These are phyloP conservation scores for Pythium dissotocum DNA, from an alignment of 352 stramenopile species.

Conservation along the genomic window DNA sequence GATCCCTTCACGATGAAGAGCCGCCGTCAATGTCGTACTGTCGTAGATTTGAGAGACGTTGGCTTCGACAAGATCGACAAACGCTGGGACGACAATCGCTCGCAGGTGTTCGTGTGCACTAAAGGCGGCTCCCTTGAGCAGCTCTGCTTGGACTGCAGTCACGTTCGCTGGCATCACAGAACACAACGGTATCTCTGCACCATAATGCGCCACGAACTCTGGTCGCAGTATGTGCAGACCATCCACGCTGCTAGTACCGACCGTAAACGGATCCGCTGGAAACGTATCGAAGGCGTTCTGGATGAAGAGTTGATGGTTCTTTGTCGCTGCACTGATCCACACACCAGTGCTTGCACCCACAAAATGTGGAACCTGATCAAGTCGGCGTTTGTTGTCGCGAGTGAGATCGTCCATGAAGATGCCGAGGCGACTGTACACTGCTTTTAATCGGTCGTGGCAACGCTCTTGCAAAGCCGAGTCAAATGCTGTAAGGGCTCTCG, in stretches of 20 bases:
- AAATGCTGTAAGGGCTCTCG: conserved; percentile 21
- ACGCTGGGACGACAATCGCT: conserved; percentile 42
- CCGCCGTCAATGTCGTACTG: conserved; percentile 38
- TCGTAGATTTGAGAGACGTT: conserved; percentile 35
- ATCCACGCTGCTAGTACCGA: background rate
- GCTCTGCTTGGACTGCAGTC: conserved; percentile 18
- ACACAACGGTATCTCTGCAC: conserved; percentile 37
- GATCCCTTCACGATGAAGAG: conserved; percentile 53
- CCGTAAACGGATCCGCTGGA: background rate
- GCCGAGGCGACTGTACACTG: conserved; percentile 1
- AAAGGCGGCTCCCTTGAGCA: conserved; percentile 34
- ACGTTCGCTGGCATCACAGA: conserved; percentile 27
- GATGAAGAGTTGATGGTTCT: background rate
- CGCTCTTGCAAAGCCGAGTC: background rate
- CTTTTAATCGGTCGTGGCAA: background rate
- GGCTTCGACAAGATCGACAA: conserved; percentile 47
- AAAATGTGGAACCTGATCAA: conserved; percentile 10
- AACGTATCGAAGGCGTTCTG: conserved; percentile 14
- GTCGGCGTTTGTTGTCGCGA: background rate
- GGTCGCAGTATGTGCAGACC: conserved; percentile 33
- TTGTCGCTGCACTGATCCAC: background rate
- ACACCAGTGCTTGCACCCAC: conserved; percentile 1
- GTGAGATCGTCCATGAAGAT: background rate
- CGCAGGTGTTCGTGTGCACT: conserved; percentile 46
- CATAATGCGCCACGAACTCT: conserved; percentile 50